phyloP scores from a whole-genome alignment of 176 grass and related monocot genomes.

The Eremochloa ophiuroides region DNA sequence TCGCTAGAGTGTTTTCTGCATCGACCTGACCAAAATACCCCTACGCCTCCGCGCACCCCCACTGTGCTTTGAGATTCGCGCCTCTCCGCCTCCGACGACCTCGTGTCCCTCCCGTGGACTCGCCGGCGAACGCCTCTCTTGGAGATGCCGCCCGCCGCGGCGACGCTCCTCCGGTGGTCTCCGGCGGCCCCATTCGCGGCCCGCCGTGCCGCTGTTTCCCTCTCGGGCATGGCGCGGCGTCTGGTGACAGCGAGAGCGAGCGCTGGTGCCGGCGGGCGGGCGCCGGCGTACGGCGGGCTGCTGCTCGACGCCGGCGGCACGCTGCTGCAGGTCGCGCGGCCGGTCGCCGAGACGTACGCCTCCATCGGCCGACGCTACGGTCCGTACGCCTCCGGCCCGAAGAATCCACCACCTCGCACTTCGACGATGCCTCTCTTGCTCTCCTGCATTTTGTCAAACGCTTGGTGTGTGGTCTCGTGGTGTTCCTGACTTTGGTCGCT shows the following conservation, averaged over 20 bases:
- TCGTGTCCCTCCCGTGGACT: neutral
- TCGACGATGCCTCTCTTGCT: neutral
- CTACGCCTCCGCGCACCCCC: neutral
- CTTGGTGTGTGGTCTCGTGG: neutral
- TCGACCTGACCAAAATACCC: neutral
- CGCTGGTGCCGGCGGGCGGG: slow-evolving; percentile 7
- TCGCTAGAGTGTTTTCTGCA: no score
- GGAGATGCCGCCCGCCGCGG: slow-evolving; percentile 29
- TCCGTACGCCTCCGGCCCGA: neutral
- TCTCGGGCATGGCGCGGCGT: neutral
- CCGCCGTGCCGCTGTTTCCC: neutral
- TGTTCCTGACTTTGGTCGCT: neutral
- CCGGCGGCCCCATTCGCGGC: slow-evolving; percentile 2
- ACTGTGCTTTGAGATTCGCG: slow-evolving; percentile 22
- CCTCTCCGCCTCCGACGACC: neutral
- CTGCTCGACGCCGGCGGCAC: slow-evolving; percentile 83
- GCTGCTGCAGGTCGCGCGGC: slow-evolving; percentile 68
- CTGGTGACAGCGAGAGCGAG: neutral
- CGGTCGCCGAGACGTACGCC: slow-evolving; percentile 66
- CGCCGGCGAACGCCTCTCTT: neutral
- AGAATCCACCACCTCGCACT: neutral
- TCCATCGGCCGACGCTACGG: slow-evolving; percentile 70
- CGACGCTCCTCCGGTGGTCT: neutral
- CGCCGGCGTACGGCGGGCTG: slow-evolving; percentile 52
- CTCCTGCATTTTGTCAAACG: slow-evolving; percentile 13